Evolutionary conservation across 495 filamentous ascomycete genomes (phyloP), one percentile per base, ranked within the genome.

Genomic region (Penicillium waksmanii): DNA sequence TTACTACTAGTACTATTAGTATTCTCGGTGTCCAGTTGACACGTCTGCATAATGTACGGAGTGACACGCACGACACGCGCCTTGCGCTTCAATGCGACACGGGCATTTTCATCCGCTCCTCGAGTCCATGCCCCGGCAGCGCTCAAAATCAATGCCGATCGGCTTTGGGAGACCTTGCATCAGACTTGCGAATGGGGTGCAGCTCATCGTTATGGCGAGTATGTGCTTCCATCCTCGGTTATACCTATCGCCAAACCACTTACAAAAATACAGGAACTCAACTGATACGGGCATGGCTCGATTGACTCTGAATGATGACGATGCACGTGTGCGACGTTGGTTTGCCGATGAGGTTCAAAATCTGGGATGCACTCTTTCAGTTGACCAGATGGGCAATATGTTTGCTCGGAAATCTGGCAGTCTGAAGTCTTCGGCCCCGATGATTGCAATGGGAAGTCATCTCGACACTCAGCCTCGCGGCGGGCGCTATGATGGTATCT

Each of bases 401-500:
- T 93, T 91, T 68, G 88, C 89, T 3, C 67, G 86, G 0, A 80
- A 84, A 25, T 71, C 82, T 1, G 88, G 88, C 0, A 65, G 69
- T n/a, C 66, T 71, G 21, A 67, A 72, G 18, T 75, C 72, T 0
- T 67, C 69, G 5, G 61, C 61, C 1, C 75, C 75, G 3, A 72
- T 73, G 65, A 82, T 75, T 48, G 79, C 67, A 1, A 75, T 80
- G 71, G 80, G 80, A 18, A 79, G 75, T 21, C 79, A 82, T 56
- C 58, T 81, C 3, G 80, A 82, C 53, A 80, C 89, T 1, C 86
- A 91, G 71, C 90, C 90, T 5, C 84, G 76, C 1, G 89, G 89
- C 2, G 90, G 89, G n/a, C 74, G 89, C 42, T 81, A 78, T 57
- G 90, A 92, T 66, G 90, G 89, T 4, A 88, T 93, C 21, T 70